Conservation (phyloP, 2,329 filamentous ascomycete genomes). For the Xylaria sp. region DNA sequence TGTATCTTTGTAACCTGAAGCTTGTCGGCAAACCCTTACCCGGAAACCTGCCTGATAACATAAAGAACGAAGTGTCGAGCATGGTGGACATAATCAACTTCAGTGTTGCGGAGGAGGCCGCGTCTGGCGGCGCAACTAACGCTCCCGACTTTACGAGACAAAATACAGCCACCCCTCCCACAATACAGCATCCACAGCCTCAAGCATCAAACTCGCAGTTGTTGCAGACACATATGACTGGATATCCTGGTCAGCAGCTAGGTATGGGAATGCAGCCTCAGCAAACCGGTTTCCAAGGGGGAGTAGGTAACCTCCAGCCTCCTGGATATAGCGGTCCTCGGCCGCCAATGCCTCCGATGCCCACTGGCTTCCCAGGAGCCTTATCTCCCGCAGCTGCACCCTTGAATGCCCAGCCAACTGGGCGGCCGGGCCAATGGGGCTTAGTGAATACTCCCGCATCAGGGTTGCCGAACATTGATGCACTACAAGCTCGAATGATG, state of each 20-base stretch:
- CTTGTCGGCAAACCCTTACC: conserved; percentile 87
- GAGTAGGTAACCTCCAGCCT: conserved; percentile 70
- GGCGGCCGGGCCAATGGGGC: conserved; percentile 94
- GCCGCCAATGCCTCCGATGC: conserved; percentile 85
- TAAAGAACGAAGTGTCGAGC: conserved; percentile 96
- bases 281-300: conserved; percentile 69
- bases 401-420: conserved; percentile 92
- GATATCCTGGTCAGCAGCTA: conserved; percentile 62
- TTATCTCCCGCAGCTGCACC: conserved; percentile 62
- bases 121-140: conserved; percentile 62
- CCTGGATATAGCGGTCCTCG: conserved; percentile 81
- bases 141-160: conserved; percentile 71
- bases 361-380: conserved; percentile 69
- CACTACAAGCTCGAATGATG: conserved; percentile 94
- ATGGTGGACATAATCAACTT: conserved; percentile 99
- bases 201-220: conserved; percentile 74
- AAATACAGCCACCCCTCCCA: conserved; percentile 55
- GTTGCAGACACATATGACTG: conserved; percentile 70
- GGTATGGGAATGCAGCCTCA: conserved; percentile 69
- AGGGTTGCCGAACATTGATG: conserved; percentile 92
- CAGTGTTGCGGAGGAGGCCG: conserved; percentile 77
- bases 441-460: conserved; percentile 91
- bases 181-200: conserved; percentile 72
- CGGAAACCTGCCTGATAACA: conserved; percentile 74
- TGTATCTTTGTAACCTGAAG: conserved; percentile 97